Evolutionary conservation across 169 alveolate genomes (phyloP).

Genomic region (Eimeria maxima): DNA sequence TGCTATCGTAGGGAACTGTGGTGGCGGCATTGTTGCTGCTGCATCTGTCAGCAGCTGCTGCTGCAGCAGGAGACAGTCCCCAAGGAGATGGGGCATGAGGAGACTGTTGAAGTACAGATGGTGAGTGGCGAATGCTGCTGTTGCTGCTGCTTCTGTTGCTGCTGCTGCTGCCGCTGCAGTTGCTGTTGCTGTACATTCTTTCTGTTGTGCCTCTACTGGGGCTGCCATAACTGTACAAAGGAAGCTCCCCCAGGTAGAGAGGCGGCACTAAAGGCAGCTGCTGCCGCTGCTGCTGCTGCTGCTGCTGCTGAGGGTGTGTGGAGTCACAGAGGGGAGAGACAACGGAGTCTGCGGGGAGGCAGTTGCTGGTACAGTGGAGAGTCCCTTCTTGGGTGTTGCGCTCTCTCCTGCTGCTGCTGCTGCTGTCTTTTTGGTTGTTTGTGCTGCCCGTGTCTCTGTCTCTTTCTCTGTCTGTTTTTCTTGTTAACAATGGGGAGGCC

Average conservation of each 20-base stretch:
- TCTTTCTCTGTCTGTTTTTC: too few relatives aligned
- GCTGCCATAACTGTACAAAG: neutral
- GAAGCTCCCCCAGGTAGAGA: constrained; percentile 1
- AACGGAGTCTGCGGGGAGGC: neutral
- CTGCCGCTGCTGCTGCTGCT: neutral
- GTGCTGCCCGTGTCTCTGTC: neutral
- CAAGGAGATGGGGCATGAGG: neutral
- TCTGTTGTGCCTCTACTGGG: neutral
- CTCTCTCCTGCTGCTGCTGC: neutral
- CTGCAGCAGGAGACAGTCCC: neutral
- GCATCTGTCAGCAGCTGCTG: neutral
- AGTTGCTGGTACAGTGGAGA: neutral
- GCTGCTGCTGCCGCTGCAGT: constrained; percentile 28
- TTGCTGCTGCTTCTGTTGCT: neutral
- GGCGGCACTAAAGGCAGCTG: neutral
- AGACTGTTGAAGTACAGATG: neutral
- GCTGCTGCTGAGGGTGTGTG: too few relatives aligned
- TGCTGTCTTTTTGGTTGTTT: neutral
- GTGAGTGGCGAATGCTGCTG: neutral
- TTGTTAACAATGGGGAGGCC: too few relatives aligned
- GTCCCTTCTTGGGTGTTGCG: neutral
- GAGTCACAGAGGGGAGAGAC: neutral
- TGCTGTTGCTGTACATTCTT: neutral
- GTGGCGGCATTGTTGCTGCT: constrained; percentile 9
- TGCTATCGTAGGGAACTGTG: neutral